Evolutionary conservation across 495 filamentous ascomycete species (phyloP).

Genomic region (Amorphotheca resinae): DNA sequence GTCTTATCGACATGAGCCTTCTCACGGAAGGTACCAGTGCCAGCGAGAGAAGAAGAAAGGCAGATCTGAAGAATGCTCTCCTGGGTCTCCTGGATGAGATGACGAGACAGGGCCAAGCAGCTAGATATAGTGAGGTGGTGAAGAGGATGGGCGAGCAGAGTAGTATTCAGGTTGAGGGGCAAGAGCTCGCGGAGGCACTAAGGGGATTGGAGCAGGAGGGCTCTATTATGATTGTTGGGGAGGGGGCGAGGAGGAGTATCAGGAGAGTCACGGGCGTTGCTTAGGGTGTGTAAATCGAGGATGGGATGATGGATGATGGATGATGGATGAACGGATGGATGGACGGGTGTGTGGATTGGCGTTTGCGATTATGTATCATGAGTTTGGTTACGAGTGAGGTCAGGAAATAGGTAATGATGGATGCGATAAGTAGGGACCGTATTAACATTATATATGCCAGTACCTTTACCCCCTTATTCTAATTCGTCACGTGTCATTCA

Average conservation of each 20-base stretch:
- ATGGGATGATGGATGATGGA: not conserved
- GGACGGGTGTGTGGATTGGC: not conserved
- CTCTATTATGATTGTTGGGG: slow-evolving; percentile 64
- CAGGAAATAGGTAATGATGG: slow-evolving; percentile 1
- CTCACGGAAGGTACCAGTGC: slow-evolving; percentile 85
- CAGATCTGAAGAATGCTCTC: slow-evolving; percentile 75
- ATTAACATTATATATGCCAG: not conserved
- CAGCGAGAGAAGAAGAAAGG: slow-evolving; percentile 63
- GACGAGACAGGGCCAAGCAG: slow-evolving; percentile 48
- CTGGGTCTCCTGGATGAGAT: slow-evolving; percentile 68
- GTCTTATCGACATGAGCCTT: slow-evolving; percentile 91
- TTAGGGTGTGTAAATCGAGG: slow-evolving; percentile 11
- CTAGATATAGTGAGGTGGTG: slow-evolving; percentile 67
- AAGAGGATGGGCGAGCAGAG: slow-evolving; percentile 62
- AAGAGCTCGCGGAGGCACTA: slow-evolving; percentile 73
- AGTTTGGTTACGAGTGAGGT: too few relatives aligned
- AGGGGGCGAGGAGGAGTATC: slow-evolving; percentile 72
- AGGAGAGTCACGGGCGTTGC: slow-evolving; percentile 54
- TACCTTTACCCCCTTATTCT: not conserved
- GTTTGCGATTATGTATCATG: not conserved
- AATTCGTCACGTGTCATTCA: not conserved
- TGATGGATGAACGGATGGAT: not conserved
- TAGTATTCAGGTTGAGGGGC: slow-evolving; percentile 55
- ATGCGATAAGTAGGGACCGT: not conserved
- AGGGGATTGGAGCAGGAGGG: slow-evolving; percentile 76